Conservation (phyloP, 1,284 basidiomycete genomes). For the Rugosomyces carneus region DNA sequence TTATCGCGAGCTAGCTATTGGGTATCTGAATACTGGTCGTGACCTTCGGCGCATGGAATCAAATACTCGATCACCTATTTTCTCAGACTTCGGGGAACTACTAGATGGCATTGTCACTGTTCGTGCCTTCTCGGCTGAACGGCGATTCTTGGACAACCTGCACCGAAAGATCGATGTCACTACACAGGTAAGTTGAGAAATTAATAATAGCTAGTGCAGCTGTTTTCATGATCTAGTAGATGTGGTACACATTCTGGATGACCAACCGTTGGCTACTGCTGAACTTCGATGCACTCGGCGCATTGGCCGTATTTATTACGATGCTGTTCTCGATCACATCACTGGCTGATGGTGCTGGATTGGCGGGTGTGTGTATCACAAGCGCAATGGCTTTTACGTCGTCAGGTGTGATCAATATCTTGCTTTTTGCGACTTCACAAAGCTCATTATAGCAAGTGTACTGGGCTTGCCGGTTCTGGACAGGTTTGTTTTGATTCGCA, state of each 20-base stretch:
- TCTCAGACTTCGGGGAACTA: slow-evolving; percentile 75
- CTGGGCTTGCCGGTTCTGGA: slow-evolving; percentile 63
- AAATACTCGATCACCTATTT: slow-evolving; percentile 65
- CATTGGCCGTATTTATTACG: slow-evolving; percentile 53
- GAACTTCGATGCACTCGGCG: slow-evolving; percentile 74
- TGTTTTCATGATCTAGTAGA: slow-evolving; percentile 32
- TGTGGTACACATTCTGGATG: slow-evolving; percentile 80
- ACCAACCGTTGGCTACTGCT: slow-evolving; percentile 73
- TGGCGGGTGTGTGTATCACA: slow-evolving; percentile 83
- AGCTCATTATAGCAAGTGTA: slow-evolving; percentile 37
- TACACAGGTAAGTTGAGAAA: slow-evolving; percentile 40
- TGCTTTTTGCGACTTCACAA: background rate
- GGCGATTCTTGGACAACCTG: slow-evolving; percentile 69
- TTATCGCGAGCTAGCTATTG: slow-evolving; percentile 61
- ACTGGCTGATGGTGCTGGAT: slow-evolving; percentile 58
- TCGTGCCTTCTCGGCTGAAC: slow-evolving; percentile 82
- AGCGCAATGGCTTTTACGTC: slow-evolving; percentile 44
- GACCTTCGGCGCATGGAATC: slow-evolving; percentile 79
- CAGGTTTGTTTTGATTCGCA: slow-evolving; percentile 21
- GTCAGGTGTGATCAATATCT: slow-evolving; percentile 34
- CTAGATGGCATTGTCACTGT: slow-evolving; percentile 81
- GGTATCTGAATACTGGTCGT: slow-evolving; percentile 72
- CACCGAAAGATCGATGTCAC: slow-evolving; percentile 62
- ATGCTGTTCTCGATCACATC: slow-evolving; percentile 72
- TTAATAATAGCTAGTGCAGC: background rate